Evolutionary conservation across 148 eudicot genomes (phyloP), one percentile per base, ranked within the genome.

Genomic region (Rhododendron simsii): DNA sequence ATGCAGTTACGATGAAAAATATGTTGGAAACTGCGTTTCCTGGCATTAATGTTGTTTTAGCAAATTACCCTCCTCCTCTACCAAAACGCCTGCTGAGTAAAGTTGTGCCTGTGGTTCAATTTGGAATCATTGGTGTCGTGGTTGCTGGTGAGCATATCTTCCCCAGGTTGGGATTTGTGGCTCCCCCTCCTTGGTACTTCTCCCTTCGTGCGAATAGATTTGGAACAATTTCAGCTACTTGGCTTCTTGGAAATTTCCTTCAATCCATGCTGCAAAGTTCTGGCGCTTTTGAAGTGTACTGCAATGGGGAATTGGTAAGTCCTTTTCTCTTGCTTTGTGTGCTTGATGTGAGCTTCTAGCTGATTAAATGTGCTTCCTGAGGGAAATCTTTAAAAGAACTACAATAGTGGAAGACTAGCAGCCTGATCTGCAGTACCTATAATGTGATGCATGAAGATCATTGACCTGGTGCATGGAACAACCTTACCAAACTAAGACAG

Each of bases 91-190:
- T 93, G 84, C 89, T 97, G 83, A 89, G 91, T 88, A 97, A 97
- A 90, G 82, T 95, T 84, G 90, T 95, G 16, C 99, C 99, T 2
- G 91, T 95, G 82, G 87, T 87, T 63, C 99, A 97, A 87, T 92
- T 97, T 82, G 99, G 99, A 63, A 88, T 91, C 18, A 87, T 97
- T 73, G 94, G 93, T 8, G 61, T 93, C 6, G 90, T 94, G 47
- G 89, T 94, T 93, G 99, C 93, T 1, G 99, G 99, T 48, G 99
- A 97, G 78, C 98, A 95, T 61, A 95, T 97, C 51, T 97, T 97
- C 89, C 99, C 98, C 51, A 91, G 96, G 88, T 88, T 97, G 89
- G 99, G 99, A 65, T 91, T 76, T 84, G 87, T 93, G 74, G 86
- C 92, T n/a, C 99, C 98, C 3, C 99, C 99, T 85, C 95, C 94